Conservation (phyloP, 2,329 filamentous ascomycete genomes). For the Fusarium foetens region DNA sequence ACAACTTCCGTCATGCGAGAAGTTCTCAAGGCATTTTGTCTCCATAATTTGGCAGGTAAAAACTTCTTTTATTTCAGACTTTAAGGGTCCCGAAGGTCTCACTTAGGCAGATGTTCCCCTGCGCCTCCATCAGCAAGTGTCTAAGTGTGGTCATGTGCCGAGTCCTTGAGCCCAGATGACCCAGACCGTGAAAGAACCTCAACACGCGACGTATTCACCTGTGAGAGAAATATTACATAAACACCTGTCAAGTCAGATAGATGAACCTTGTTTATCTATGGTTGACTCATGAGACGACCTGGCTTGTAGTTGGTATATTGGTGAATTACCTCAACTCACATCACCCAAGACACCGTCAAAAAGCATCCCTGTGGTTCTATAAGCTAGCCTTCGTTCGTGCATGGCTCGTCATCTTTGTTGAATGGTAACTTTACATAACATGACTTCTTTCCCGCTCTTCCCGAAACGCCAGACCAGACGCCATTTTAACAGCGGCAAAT, state of each 20-base stretch:
- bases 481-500: constrained; percentile 40
- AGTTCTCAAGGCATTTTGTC: constrained; percentile 11
- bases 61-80: constrained; percentile 1
- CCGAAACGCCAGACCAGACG: constrained; percentile 49
- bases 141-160: constrained; percentile 37
- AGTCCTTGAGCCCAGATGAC: constrained; percentile 35
- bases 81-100: constrained; percentile 4
- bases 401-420: constrained; percentile 40
- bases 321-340: neutral
- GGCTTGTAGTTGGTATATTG: neutral
- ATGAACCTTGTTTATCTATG: neutral
- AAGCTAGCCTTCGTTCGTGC: constrained; percentile 34
- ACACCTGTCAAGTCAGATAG: neutral
- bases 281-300: neutral
- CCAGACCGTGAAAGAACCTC: constrained; percentile 7
- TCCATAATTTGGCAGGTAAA: constrained; percentile 10
- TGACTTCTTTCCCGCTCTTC: constrained; percentile 45
- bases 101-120: constrained; percentile 40
- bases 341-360: neutral
- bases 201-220: constrained; percentile 35
- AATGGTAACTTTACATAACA: constrained; percentile 46
- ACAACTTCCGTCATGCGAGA: constrained; percentile 37
- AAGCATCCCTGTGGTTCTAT: constrained; percentile 32
- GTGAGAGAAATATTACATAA: constrained; percentile 6
- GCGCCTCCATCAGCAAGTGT: constrained; percentile 36